Base-by-base conservation (phyloP, 345 rosid species). In the Pugionium dolabratum region DNA sequence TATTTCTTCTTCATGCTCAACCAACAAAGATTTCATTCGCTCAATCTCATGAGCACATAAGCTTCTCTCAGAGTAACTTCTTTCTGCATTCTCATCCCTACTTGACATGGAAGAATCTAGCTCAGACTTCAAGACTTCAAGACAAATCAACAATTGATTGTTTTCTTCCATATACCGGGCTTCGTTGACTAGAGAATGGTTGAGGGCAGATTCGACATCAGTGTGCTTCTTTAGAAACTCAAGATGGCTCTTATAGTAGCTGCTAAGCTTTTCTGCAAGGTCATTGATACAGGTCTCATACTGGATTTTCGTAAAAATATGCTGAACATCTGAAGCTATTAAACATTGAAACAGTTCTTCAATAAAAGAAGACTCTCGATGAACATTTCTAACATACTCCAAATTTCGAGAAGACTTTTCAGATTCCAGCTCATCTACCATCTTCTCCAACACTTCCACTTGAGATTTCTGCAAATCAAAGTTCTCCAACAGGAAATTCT, bases 161-260 rank as follows among this genome's bases (percentile, higher is more conserved):
- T 84, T 88, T 76, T 88, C 94, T 80, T 86, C 88, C 55, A 43
- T 69, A 61, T 63, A 74, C 58, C 70, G 78, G 1, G 64, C 64
- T 76, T 88, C 85, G 59, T 71, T 75, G 58, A 79, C 83, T 66
- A 81, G 83, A 78, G 79, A 84, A 36, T 52, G 59, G 79, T 70
- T 81, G 18, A 86, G 88, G 40, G 52, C 46, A 48, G 70, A 68
- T 71, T 90, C 89, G 42, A 78, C 45, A 64, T 81, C 78, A 58
- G 70, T 48, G 73, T 82, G 76, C 86, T 85, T 84, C 76, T 68
- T 79, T 64, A 71, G 83, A 66, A 82, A 80, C 73, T 80, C 87
- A 39, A 66, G 52, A 56, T 76, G 70, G 54, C 77, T 75, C 56
- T 63, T 71, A 72, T 73, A 74, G 49, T 77, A 77, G 76, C 64